A percentile compares a stretch with the other conserved stretches of the same genome.
Conservation (phyloP, 768 basidiomycete species). For the Coprinellus micaceus region DNA sequence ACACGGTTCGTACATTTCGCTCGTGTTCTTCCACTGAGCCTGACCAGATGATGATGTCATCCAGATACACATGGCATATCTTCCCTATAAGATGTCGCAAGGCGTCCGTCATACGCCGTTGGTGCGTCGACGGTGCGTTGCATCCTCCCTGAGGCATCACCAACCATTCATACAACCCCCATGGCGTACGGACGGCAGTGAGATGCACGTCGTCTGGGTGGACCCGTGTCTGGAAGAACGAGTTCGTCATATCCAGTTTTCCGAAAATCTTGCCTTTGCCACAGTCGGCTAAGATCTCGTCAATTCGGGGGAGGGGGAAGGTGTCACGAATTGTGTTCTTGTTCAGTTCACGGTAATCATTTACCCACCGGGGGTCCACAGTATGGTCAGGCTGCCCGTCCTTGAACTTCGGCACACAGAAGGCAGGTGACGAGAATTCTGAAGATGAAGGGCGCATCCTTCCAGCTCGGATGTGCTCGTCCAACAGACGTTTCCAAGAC, state of each 20-base stretch:
- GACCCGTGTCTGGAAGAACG: constrained; percentile 23
- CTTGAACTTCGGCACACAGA: constrained; percentile 32
- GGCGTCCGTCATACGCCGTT: constrained; percentile 20
- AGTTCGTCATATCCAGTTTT: constrained; percentile 22
- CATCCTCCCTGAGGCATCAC: constrained; percentile 35
- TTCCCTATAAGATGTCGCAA: constrained; percentile 22
- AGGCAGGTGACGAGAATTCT: constrained; percentile 28
- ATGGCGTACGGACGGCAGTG: constrained; percentile 36
- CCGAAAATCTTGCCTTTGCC: constrained; percentile 29
- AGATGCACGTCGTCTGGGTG: constrained; percentile 20
- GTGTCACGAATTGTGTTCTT: constrained; percentile 25
- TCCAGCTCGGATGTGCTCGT: constrained; percentile 30
- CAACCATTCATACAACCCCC: constrained; percentile 37
- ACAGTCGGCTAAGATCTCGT: constrained; percentile 33
- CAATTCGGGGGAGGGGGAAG: constrained; percentile 25
- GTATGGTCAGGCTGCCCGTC: constrained; percentile 15
- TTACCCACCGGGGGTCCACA: constrained; percentile 31
- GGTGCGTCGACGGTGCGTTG: constrained; percentile 28
- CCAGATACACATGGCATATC: constrained; percentile 24
- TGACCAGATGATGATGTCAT: constrained; percentile 26
- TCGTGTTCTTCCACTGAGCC: constrained; percentile 14
- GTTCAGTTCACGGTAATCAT: constrained; percentile 31
- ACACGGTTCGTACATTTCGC: not conserved
- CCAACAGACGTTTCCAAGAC: constrained; percentile 24
- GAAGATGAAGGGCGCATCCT: constrained; percentile 24